These are phyloP conservation scores for Lolium rigidum DNA, from an alignment of 176 grass and related monocot species.

Conservation along the genomic window DNA sequence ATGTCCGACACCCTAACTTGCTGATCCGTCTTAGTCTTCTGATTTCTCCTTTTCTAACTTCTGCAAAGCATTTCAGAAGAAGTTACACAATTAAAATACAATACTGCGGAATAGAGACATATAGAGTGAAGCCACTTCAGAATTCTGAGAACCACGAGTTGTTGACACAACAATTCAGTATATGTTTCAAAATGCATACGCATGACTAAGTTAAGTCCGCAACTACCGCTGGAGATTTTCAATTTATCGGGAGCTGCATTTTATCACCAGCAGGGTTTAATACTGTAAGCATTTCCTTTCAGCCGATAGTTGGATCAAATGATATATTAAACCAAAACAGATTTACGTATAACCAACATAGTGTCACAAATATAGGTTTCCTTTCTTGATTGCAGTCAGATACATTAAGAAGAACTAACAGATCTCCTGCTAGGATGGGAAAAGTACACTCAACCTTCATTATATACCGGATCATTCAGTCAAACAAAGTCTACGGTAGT, in stretches of 20 bases:
- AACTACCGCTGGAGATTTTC: not conserved
- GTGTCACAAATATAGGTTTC: not conserved
- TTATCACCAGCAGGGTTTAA: no score
- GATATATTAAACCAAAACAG: not conserved
- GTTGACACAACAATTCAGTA: not conserved
- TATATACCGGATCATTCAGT: not conserved
- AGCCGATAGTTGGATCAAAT: no score
- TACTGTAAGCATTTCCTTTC: no score
- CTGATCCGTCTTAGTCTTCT: slow-evolving; percentile 36
- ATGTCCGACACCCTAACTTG: slow-evolving; percentile 12
- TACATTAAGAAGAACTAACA: not conserved
- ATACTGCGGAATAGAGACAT: not conserved
- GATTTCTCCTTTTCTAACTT: slow-evolving; percentile 59
- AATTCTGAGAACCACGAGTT: not conserved
- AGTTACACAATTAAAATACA: not conserved
- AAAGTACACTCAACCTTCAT: not conserved
- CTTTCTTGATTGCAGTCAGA: not conserved
- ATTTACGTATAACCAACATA: not conserved
- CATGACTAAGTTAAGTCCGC: not conserved
- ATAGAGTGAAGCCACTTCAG: not conserved
- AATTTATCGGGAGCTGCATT: no score
- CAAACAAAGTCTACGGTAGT: not conserved
- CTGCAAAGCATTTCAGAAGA: slow-evolving; percentile 32
- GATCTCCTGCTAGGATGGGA: not conserved
- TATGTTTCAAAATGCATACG: not conserved